Conservation (phyloP, 306 rosid species). For the Mimosa pudica region DNA sequence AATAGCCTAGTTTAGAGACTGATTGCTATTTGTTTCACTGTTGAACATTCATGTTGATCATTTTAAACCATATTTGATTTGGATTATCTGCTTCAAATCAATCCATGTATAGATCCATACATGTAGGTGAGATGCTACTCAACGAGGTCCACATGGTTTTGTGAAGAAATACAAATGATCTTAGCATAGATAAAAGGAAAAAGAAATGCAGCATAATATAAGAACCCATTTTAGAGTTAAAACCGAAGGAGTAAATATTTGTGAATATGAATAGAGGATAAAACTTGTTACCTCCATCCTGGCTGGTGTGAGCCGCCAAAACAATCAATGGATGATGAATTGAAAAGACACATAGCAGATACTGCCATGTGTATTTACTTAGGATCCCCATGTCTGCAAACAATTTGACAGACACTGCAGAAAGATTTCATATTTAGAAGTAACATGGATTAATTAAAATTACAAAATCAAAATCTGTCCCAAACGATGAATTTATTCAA, state of each 20-base stretch:
- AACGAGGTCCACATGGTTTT: constrained; percentile 21
- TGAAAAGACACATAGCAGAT: constrained; percentile 61
- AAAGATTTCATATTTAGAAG: constrained; percentile 24
- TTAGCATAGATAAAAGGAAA: neutral
- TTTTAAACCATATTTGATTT: neutral
- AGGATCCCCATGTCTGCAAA: constrained; percentile 69
- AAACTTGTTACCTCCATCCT: constrained; percentile 74
- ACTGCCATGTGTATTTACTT: constrained; percentile 76
- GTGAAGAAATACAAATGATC: constrained; percentile 19
- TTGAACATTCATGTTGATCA: constrained; percentile 5
- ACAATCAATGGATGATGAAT: constrained; percentile 79
- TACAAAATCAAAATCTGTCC: constrained; percentile 16
- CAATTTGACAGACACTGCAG: constrained; percentile 73
- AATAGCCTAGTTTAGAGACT: neutral
- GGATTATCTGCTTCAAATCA: neutral
- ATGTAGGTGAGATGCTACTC: constrained; percentile 12
- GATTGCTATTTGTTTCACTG: constrained; percentile 5
- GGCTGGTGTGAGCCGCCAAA: constrained; percentile 82
- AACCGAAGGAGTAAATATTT: neutral
- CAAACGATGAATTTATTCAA: constrained; percentile 17
- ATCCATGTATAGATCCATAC: constrained; percentile 15
- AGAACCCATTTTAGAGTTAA: neutral
- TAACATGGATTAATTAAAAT: constrained; percentile 18
- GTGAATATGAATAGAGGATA: neutral
- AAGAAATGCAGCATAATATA: too few relatives aligned